phyloP scores from a whole-genome alignment of 1,284 basidiomycete genomes.

The Pseudozyma thailandica region DNA sequence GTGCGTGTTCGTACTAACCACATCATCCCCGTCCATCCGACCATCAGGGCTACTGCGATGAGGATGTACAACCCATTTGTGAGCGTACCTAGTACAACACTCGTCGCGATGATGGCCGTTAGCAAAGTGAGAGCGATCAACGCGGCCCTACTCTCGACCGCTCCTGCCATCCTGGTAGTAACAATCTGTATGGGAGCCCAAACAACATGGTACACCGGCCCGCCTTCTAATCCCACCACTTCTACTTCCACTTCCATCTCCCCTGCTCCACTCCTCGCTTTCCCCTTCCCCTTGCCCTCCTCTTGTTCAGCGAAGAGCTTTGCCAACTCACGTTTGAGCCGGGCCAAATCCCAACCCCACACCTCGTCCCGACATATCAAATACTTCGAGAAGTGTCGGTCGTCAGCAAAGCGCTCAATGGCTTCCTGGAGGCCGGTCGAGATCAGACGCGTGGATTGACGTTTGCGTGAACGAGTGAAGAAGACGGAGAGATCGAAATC shows the following conservation, averaged over 20 bases:
- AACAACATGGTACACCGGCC: slow-evolving; percentile 25
- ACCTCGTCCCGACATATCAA: slow-evolving; percentile 12
- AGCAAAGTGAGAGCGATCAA: neutral
- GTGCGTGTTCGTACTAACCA: slow-evolving; percentile 11
- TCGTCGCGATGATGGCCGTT: neutral
- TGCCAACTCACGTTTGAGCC: neutral
- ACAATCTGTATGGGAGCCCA: slow-evolving; percentile 23
- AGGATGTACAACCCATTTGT: slow-evolving; percentile 80
- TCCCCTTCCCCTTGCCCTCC: slow-evolving; percentile 12
- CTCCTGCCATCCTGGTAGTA: neutral
- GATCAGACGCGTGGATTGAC: slow-evolving; percentile 12
- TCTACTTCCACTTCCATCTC: slow-evolving; percentile 7
- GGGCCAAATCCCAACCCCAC: slow-evolving; percentile 35
- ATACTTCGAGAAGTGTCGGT: slow-evolving; percentile 36
- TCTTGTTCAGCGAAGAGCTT: neutral
- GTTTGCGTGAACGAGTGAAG: slow-evolving; percentile 9
- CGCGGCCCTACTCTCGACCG: slow-evolving; percentile 9
- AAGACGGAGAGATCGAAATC: slow-evolving; percentile 29
- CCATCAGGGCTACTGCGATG: slow-evolving; percentile 93
- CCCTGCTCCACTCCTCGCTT: neutral
- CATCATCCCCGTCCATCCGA: slow-evolving; percentile 9
- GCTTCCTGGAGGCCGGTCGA: slow-evolving; percentile 27
- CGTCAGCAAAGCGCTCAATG: slow-evolving; percentile 36
- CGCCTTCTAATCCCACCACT: slow-evolving; percentile 12
- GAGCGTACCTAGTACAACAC: slow-evolving; percentile 4